Evolutionary conservation across 2,329 filamentous ascomycete species (phyloP), one percentile per base, ranked within the genome.

Genomic region (Peltaster fructicola): DNA sequence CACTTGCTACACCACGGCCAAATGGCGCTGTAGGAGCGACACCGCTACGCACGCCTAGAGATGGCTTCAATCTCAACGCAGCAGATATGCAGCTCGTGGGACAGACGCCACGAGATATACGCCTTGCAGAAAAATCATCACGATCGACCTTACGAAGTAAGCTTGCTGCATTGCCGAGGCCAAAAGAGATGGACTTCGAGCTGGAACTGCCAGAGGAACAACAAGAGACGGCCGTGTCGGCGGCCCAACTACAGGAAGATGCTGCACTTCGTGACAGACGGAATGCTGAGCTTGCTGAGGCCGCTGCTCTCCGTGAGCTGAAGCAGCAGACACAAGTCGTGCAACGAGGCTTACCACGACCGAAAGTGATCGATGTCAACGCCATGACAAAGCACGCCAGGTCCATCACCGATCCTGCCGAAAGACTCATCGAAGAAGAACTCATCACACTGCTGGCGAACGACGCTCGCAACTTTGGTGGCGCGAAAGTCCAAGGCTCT

Each of bases 121-220:
- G 67, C 40, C 54, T 77, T 39, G 68, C 69, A 12, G 74, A 91
- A 32, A 59, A 73, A 30, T 69, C 73, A 5, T 51, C 73, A 36
- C 73, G 73, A 20, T 65, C 68, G 31, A 68, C 74, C 34, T 57
- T 98, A 5, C 69, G 69, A 31, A 63, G 67, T 24, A 68, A 75
- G 20, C 65, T 98, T n/a, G 67, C 80, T 4, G 71, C 79, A 12
- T 61, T 98, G 9, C 88, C 88, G 1, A 90, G 79, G 44, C 88
- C 88, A 1, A 93, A 91, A 44, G 81, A 92, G 44, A 76, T 71
- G 0, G 84, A 93, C 37, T 95, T 80, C 75, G 88, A 95, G 38
- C 68, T 95, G 22, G 85, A 93, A 46, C 56, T 91, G 16, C 85
- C 85, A 0, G 81, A 90, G 19, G 82, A 92, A 35, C 63, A 76